These are phyloP conservation scores for Cylindrotheca closterium DNA, from an alignment of 108 stramenopile species.

Conservation along the genomic window DNA sequence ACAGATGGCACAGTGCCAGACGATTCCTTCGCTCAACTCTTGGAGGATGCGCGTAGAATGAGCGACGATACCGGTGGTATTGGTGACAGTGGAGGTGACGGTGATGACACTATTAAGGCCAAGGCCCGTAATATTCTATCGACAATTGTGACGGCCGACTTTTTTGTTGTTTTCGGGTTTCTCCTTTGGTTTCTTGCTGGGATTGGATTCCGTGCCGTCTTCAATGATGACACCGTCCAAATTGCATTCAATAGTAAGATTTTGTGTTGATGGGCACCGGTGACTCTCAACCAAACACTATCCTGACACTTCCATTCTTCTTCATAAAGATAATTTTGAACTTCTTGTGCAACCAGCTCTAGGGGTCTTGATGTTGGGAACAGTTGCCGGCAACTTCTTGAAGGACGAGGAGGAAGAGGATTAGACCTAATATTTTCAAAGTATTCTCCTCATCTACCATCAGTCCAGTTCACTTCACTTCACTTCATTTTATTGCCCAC, in stretches of 20 bases:
- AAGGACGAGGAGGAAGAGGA: constrained; percentile 37
- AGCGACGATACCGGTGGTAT: constrained; percentile 12
- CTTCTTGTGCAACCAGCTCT: constrained; percentile 82
- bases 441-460: too few relatives aligned
- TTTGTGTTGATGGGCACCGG: constrained; percentile 68
- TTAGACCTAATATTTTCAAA: not conserved
- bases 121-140: constrained; percentile 61
- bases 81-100: not conserved
- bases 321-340: constrained; percentile 46
- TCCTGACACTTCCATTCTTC: not conserved
- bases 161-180: constrained; percentile 86
- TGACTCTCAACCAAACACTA: constrained; percentile 81
- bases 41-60: constrained; percentile 72
- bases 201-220: constrained; percentile 72
- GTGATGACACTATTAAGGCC: constrained; percentile 11
- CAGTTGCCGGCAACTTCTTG: constrained; percentile 57
- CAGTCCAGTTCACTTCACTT: too few relatives aligned
- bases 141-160: constrained; percentile 89
- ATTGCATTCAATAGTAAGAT: constrained; percentile 87
- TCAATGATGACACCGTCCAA: constrained; percentile 85
- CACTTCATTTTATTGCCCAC: too few relatives aligned
- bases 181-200: constrained; percentile 89
- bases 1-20: too few relatives aligned
- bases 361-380: constrained; percentile 87
- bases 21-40: constrained; percentile 63